phyloP scores from a whole-genome alignment of 768 basidiomycete species.

The Lyophyllum decastes region DNA sequence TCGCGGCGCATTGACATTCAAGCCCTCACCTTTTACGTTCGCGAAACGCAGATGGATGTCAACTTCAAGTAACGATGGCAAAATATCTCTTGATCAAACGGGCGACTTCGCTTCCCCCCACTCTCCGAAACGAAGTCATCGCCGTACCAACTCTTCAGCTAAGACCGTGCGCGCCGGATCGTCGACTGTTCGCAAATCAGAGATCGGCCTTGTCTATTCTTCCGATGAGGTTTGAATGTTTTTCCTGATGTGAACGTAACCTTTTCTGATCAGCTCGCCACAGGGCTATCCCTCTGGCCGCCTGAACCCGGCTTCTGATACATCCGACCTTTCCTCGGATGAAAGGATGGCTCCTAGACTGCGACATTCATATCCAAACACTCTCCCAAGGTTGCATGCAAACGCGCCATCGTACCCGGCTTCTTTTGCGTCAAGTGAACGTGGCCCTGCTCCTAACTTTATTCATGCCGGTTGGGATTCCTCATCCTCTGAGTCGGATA shows the following conservation, averaged over 20 bases:
- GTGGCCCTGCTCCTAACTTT: slow-evolving; percentile 49
- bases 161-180: not conserved
- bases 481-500: slow-evolving; percentile 31
- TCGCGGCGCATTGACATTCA: slow-evolving; percentile 50
- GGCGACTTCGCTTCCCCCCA: not conserved
- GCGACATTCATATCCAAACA: slow-evolving; percentile 18
- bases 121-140: slow-evolving; percentile 9
- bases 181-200: slow-evolving; percentile 9
- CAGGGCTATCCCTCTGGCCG: slow-evolving; percentile 10
- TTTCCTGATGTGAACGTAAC: not conserved
- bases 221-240: slow-evolving; percentile 13
- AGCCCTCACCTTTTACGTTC: slow-evolving; percentile 65
- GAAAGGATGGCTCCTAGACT: slow-evolving; percentile 11
- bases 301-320: slow-evolving; percentile 12
- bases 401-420: slow-evolving; percentile 31
- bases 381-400: slow-evolving; percentile 5
- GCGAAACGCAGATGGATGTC: slow-evolving; percentile 64
- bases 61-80: slow-evolving; percentile 18
- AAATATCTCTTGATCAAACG: slow-evolving; percentile 4
- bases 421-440: slow-evolving; percentile 37
- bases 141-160: not conserved
- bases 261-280: not conserved
- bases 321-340: slow-evolving; percentile 17
- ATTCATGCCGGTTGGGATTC: slow-evolving; percentile 62
- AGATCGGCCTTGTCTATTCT: slow-evolving; percentile 17